Percentiles rank a stretch among this genome's conserved stretches.
phyloP scores from a whole-genome alignment of 2,329 filamentous ascomycete species.

The Penicillium sp. region DNA sequence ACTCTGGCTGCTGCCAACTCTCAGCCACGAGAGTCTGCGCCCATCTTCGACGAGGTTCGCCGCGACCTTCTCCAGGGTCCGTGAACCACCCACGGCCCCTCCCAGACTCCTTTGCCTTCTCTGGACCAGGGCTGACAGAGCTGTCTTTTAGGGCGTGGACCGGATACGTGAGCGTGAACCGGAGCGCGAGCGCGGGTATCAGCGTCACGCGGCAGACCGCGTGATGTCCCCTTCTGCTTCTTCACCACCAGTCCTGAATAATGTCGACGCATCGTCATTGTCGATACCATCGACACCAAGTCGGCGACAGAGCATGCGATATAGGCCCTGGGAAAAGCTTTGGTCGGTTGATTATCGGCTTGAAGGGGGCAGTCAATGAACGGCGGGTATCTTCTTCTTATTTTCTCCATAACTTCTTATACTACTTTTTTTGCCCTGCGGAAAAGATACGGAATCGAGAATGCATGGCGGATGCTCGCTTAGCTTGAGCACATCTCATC shows the following conservation, averaged over 20 bases:
- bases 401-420: not conserved
- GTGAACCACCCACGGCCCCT: constrained; percentile 32
- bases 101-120: constrained; percentile 16
- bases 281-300: constrained; percentile 32
- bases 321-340: constrained; percentile 48
- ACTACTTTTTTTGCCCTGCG: too few relatives aligned
- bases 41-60: constrained; percentile 55
- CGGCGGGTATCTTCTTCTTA: not conserved
- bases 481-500: not conserved
- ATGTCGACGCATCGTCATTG: constrained; percentile 14
- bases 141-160: constrained; percentile 25
- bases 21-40: constrained; percentile 44
- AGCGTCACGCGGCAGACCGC: constrained; percentile 6
- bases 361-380: constrained; percentile 30
- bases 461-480: not conserved
- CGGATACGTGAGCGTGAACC: constrained; percentile 12
- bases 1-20: constrained; percentile 23
- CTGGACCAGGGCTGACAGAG: constrained; percentile 28
- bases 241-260: not conserved
- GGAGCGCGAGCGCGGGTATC: constrained; percentile 11
- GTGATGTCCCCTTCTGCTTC: constrained; percentile 24
- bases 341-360: constrained; percentile 51
- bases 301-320: constrained; percentile 28
- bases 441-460: too few relatives aligned
- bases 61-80: constrained; percentile 51